Base-by-base conservation (phyloP, 2,329 filamentous ascomycete species). In the Clarireedia hainanense region DNA sequence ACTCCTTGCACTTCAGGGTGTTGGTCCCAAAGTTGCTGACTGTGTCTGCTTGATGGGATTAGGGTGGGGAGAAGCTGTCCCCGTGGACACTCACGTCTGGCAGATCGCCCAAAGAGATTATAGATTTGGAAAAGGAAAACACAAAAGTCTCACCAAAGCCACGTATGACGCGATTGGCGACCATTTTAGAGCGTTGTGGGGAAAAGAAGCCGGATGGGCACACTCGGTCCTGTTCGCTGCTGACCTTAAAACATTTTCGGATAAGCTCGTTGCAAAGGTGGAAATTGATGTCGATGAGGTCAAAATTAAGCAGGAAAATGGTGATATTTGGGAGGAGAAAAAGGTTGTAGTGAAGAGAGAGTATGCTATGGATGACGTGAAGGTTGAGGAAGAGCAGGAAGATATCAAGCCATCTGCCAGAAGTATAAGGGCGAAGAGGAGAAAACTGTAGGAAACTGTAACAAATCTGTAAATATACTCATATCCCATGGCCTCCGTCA, bases 1-100 rank as follows among this genome's bases (percentile, higher is more conserved):
- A 62, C 77, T 99, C 2, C 76, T 97, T 1, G 74, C 79, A 5
- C 77, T 99, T 23, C 84, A 91, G 56, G 94, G 94, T 1, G 95
- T 99, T 5, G 94, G 94, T 0, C 94, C 95, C 0, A 99, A 99
- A 70, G 94, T 99, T 0, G 88, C 94, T 5, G 95, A 99, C 69
- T 99, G 95, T 68, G 91, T 97, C 6, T 96, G 89, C 68, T 75
- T 99, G 20, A 96, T 99, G 88, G 95, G 95, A 0, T 74, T 99
- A 14, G 92, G 91, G 27, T 99, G 95, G 92, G 88, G 88, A 34
- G 92, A 97, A 72, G 85, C 91, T 2, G 91, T 99, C 1, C 94
- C 94, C 0, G 89, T 99, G 34, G 94, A 99, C 71, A 99, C 95
- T 1, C 95, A 99, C 72, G 90, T 99, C 12, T 97, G 91, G 92